Percentiles rank a stretch among this genome's conserved stretches.
These are phyloP conservation scores for Hyaloperonospora arabidopsidis DNA, from an alignment of 352 stramenopile species.

Conservation along the genomic window DNA sequence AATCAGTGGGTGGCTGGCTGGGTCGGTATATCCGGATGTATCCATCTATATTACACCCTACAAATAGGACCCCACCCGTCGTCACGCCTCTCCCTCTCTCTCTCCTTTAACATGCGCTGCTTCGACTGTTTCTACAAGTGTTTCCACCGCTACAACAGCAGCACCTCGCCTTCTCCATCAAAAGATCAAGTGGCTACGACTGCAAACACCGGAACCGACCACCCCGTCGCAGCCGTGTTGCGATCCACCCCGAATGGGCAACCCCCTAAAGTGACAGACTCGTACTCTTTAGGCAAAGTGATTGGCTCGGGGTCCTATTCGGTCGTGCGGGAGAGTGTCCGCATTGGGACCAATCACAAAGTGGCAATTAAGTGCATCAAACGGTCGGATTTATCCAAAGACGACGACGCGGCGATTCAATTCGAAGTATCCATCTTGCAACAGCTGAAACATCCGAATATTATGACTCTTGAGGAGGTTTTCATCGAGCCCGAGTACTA, in stretches of 20 bases:
- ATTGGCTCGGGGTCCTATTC: conserved; percentile 88
- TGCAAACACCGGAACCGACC: conserved; percentile 10
- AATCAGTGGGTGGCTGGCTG: too few relatives aligned
- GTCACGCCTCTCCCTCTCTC: not conserved
- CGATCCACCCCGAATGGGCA: conserved; percentile 14
- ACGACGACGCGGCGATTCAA: conserved; percentile 75
- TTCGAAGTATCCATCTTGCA: conserved; percentile 78
- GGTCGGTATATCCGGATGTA: too few relatives aligned
- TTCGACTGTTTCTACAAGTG: conserved; percentile 57
- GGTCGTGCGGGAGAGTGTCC: conserved; percentile 75
- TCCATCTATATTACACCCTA: too few relatives aligned
- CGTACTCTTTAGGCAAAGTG: conserved; percentile 68
- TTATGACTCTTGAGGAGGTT: conserved; percentile 88
- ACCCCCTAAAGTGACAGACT: conserved; percentile 55
- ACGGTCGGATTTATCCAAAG: conserved; percentile 52
- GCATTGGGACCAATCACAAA: conserved; percentile 72
- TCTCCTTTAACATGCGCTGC: conserved; percentile 42
- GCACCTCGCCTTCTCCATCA: conserved; percentile 19
- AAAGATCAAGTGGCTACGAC: conserved; percentile 16
- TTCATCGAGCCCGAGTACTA: conserved; percentile 85
- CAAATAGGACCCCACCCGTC: too few relatives aligned
- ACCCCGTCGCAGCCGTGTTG: conserved; percentile 10
- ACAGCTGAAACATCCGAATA: conserved; percentile 83
- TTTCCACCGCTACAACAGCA: conserved; percentile 21
- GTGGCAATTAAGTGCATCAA: conserved; percentile 89